Percentiles rank a stretch among this genome's conserved stretches.
Conservation (phyloP, 225 moss, liverwort and hornwort genomes). For the Bryoerythrophyllum caledonicum region DNA sequence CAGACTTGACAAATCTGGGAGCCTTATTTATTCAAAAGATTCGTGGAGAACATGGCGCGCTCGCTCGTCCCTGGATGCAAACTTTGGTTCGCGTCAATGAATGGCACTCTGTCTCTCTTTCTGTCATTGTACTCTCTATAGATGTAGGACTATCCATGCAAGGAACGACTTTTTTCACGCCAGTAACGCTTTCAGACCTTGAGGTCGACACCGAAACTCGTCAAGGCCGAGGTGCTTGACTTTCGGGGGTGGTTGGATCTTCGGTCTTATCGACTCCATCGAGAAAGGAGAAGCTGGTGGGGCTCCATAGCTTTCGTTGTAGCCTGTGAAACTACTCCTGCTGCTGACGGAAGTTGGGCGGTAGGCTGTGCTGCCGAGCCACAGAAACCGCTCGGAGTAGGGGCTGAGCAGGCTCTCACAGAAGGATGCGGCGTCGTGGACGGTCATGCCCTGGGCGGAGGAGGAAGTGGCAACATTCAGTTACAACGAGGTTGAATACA, state of each 20-base stretch:
- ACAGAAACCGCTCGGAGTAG: slow-evolving; percentile 79
- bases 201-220: slow-evolving; percentile 60
- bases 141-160: background rate
- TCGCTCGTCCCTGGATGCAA: background rate
- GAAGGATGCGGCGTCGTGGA: slow-evolving; percentile 56
- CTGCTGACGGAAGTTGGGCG: background rate
- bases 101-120: background rate
- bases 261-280: slow-evolving; percentile 6
- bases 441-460: slow-evolving; percentile 62
- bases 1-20: slow-evolving; percentile 4
- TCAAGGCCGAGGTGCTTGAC: slow-evolving; percentile 42
- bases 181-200: slow-evolving; percentile 62
- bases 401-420: slow-evolving; percentile 76
- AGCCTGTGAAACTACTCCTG: slow-evolving; percentile 22
- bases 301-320: slow-evolving; percentile 35
- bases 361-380: slow-evolving; percentile 66
- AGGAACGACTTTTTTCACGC: background rate
- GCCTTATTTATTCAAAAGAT: background rate
- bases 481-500: background rate
- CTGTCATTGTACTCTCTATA: background rate
- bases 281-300: slow-evolving; percentile 15
- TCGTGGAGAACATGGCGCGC: background rate
- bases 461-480: background rate
- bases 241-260: background rate
- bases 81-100: background rate